A percentile compares a stretch with the other conserved stretches of the same genome.
Conservation (phyloP, 2,329 filamentous ascomycete species). For the Sarocladiaceae sp. region DNA sequence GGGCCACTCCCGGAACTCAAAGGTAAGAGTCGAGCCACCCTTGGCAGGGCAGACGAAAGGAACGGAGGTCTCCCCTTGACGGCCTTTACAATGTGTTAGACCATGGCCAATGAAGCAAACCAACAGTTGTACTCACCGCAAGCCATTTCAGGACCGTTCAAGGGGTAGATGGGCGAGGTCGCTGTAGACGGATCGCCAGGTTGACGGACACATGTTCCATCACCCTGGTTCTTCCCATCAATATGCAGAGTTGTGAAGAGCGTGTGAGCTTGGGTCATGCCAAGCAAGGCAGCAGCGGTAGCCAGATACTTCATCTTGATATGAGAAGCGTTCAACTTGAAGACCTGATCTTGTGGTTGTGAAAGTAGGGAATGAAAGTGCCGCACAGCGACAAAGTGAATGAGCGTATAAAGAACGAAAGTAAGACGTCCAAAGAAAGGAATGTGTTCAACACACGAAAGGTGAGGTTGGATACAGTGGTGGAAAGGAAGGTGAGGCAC, state of each 20-base stretch:
- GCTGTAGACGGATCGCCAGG: constrained; percentile 43
- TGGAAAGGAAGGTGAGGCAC: constrained; percentile 1
- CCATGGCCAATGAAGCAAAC: background rate
- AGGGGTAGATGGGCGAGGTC: constrained; percentile 50
- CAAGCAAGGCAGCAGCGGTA: constrained; percentile 28
- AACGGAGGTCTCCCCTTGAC: constrained; percentile 37
- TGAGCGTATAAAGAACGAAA: background rate
- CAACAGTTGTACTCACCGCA: constrained; percentile 48
- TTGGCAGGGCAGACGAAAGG: constrained; percentile 41
- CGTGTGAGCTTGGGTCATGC: constrained; percentile 48
- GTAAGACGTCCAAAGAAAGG: constrained; percentile 3
- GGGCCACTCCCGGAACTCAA: constrained; percentile 59
- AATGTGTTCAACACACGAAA: constrained; percentile 5
- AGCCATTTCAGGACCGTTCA: constrained; percentile 58
- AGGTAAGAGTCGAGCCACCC: constrained; percentile 53
- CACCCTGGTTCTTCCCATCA: constrained; percentile 57
- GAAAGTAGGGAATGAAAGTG: background rate
- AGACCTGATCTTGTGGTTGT: background rate
- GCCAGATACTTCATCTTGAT: constrained; percentile 27
- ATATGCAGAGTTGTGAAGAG: constrained; percentile 59
- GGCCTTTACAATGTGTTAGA: constrained; percentile 25
- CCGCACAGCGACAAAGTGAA: background rate
- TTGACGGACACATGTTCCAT: constrained; percentile 67
- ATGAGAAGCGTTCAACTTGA: background rate
- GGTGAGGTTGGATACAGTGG: background rate